Conservation (phyloP, 768 basidiomycete genomes). For the Royoungia palumana region DNA sequence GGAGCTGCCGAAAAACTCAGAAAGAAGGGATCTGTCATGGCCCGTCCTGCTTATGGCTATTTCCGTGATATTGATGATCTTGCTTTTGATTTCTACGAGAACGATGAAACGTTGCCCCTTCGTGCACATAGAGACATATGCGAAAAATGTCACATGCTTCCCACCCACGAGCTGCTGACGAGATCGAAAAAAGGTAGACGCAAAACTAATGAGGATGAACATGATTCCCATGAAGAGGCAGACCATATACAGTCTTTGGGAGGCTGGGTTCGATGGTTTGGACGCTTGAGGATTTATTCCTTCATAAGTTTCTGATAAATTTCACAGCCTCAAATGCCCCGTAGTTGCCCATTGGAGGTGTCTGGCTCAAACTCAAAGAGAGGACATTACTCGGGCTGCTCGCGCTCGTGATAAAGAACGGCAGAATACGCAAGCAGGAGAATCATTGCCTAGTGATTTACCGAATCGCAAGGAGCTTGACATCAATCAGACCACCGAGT, state of each 20-base stretch:
- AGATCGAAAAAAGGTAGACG: slow-evolving; percentile 40
- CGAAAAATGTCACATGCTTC: slow-evolving; percentile 65
- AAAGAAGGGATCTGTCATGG: slow-evolving; percentile 32
- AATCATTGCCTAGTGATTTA: slow-evolving; percentile 29
- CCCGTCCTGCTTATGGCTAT: slow-evolving; percentile 49
- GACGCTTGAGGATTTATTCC: slow-evolving; percentile 1
- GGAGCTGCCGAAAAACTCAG: slow-evolving; percentile 12
- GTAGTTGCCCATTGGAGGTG: slow-evolving; percentile 77
- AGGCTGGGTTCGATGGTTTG: slow-evolving; percentile 84
- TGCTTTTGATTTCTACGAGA: slow-evolving; percentile 43
- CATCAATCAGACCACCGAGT: slow-evolving; percentile 66
- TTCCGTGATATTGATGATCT: slow-evolving; percentile 43
- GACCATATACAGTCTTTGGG: slow-evolving; percentile 52
- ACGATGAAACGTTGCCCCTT: slow-evolving; percentile 54
- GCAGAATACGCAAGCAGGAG: slow-evolving; percentile 32
- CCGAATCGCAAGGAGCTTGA: slow-evolving; percentile 46
- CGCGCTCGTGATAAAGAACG: slow-evolving; percentile 46
- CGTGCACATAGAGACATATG: slow-evolving; percentile 61
- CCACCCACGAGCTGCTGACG: slow-evolving; percentile 53
- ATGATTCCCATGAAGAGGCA: slow-evolving; percentile 49
- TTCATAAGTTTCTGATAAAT: slow-evolving; percentile 8
- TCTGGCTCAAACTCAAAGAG: slow-evolving; percentile 58
- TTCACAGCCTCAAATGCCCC: slow-evolving; percentile 67
- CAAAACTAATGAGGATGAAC: slow-evolving; percentile 41
- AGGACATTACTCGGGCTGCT: slow-evolving; percentile 69